Conservation (phyloP, 192 early-diverging fungal species). For the Geosiphon pyriformis region DNA sequence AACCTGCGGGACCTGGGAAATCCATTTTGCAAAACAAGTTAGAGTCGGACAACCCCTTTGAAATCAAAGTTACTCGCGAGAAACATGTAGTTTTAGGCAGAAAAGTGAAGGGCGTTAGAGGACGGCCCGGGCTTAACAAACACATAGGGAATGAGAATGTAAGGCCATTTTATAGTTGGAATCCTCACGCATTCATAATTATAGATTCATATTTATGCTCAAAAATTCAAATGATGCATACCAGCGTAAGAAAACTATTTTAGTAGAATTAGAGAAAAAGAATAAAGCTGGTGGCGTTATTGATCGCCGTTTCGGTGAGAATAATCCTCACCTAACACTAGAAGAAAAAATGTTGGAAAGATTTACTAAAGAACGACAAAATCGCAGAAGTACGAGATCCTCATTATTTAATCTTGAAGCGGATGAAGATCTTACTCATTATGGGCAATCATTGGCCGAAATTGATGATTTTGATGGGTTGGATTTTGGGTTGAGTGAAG, state of each 20-base stretch:
- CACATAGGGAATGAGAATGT: slow-evolving; percentile 80
- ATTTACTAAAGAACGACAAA: slow-evolving; percentile 82
- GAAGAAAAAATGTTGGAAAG: slow-evolving; percentile 97
- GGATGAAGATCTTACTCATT: slow-evolving; percentile 83
- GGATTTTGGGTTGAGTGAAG: slow-evolving; percentile 49
- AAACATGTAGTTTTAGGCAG: slow-evolving; percentile 84
- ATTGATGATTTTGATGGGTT: slow-evolving; percentile 81
- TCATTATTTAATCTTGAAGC: slow-evolving; percentile 83
- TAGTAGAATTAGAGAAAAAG: slow-evolving; percentile 66
- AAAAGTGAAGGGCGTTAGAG: slow-evolving; percentile 74
- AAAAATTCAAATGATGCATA: too few species aligned
- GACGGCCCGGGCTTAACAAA: slow-evolving; percentile 73
- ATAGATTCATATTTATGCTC: too few species aligned
- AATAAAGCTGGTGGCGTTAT: slow-evolving; percentile 71
- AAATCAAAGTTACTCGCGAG: slow-evolving; percentile 69
- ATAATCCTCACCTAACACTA: slow-evolving; percentile 73
- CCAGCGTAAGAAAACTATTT: slow-evolving; percentile 78
- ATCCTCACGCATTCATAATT: too few species aligned
- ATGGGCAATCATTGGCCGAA: slow-evolving; percentile 81
- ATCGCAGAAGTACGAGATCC: slow-evolving; percentile 25
- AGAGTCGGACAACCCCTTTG: slow-evolving; percentile 79
- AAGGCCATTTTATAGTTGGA: too few species aligned
- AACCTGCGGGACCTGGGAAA: slow-evolving; percentile 47
- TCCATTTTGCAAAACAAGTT: slow-evolving; percentile 39
- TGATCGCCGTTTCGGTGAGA: slow-evolving; percentile 94